These are phyloP conservation scores for Xylaria telfairii DNA, from an alignment of 495 filamentous ascomycete species.

Conservation along the genomic window DNA sequence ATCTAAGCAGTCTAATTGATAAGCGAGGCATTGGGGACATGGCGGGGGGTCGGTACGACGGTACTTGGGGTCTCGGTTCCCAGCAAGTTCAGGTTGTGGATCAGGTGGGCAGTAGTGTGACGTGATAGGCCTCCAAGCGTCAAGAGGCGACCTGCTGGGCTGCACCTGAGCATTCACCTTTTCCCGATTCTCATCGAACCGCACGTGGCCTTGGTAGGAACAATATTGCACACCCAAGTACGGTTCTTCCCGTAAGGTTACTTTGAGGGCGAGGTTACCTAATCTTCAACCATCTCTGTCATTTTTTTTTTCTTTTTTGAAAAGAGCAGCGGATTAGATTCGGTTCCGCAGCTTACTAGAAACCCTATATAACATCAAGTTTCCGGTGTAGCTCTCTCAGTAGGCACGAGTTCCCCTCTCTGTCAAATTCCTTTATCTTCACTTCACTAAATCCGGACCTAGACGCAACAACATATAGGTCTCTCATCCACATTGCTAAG, in stretches of 20 bases:
- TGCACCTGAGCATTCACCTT: constrained; percentile 9
- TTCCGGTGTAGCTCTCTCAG: background rate
- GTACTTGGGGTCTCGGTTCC: constrained; percentile 3
- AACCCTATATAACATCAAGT: background rate
- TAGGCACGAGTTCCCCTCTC: background rate
- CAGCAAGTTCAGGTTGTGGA: constrained; percentile 7
- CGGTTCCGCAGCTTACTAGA: background rate
- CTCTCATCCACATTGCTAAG: background rate
- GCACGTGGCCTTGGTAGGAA: background rate
- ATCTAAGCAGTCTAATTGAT: background rate
- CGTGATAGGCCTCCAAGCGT: constrained; percentile 23
- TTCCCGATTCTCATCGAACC: background rate
- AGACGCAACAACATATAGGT: background rate
- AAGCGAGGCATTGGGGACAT: background rate
- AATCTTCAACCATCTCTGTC: background rate
- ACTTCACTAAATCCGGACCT: background rate
- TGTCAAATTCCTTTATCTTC: background rate
- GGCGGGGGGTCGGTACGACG: background rate
- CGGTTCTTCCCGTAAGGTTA: constrained; percentile 12
- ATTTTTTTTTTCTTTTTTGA: background rate
- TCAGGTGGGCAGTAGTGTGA: constrained; percentile 6
- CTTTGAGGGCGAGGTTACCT: constrained; percentile 1
- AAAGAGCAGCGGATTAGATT: background rate
- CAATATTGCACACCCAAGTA: background rate
- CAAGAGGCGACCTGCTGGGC: background rate